Conservation (phyloP, 1,284 basidiomycete genomes). For the Rhodotorula sp. region DNA sequence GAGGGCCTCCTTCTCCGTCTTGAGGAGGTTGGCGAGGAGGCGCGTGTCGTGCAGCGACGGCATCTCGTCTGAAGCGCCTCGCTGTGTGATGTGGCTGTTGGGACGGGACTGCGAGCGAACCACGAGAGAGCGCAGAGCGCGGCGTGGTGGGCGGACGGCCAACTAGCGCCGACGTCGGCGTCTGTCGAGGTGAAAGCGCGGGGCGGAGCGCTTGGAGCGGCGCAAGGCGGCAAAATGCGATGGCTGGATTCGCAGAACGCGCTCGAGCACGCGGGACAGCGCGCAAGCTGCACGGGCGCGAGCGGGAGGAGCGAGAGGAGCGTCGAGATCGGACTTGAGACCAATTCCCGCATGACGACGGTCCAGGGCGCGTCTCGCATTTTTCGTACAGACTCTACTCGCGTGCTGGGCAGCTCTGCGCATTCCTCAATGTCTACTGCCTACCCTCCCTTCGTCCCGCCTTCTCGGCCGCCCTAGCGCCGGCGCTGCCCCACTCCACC, state of each 20-base stretch:
- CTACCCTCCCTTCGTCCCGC: not conserved
- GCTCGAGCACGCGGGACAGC: not conserved
- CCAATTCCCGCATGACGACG: not conserved
- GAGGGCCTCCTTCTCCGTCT: slow-evolving; percentile 50
- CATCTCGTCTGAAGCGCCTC: not conserved
- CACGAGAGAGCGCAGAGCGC: no score
- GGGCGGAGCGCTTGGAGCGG: not conserved
- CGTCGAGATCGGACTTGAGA: not conserved
- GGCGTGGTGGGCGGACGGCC: no score
- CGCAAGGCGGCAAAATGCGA: not conserved
- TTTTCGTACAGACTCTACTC: no score
- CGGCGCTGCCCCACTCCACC: not conserved
- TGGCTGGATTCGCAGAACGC: no score
- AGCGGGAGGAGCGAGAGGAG: not conserved
- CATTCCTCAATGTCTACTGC: no score
- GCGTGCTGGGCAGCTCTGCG: no score
- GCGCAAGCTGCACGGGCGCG: not conserved
- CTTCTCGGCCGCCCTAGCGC: not conserved
- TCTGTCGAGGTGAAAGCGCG: not conserved
- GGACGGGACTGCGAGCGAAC: not conserved
- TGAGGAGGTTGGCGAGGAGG: slow-evolving; percentile 52
- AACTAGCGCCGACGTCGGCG: not conserved
- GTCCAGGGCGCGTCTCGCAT: not conserved
- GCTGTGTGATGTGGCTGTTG: not conserved
- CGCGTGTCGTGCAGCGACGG: slow-evolving; percentile 48